phyloP scores from a whole-genome alignment of 257 asterid species.

The Ilex asprella region DNA sequence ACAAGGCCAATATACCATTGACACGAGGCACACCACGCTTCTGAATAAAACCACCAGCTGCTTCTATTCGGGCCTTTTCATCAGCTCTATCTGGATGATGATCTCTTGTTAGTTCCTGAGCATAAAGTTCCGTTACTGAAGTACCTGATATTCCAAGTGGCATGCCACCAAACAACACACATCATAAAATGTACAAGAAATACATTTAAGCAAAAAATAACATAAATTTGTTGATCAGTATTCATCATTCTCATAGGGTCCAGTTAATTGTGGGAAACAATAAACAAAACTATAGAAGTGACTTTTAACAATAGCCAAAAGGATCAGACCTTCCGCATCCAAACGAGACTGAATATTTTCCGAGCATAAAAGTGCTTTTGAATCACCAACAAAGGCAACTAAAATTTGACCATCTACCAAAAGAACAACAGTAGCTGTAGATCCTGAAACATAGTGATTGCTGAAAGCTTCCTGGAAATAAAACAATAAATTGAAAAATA shows the following conservation, averaged over 20 bases:
- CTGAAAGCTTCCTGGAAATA: conserved; percentile 55
- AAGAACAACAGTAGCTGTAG: conserved; percentile 49
- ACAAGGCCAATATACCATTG: conserved; percentile 61
- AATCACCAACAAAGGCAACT: conserved; percentile 62
- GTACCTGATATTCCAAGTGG: conserved; percentile 16
- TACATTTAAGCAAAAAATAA: background rate
- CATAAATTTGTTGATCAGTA: background rate
- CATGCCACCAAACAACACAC: background rate
- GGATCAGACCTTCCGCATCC: conserved; percentile 31
- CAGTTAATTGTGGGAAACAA: too few relatives aligned
- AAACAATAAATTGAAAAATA: conserved; percentile 11
- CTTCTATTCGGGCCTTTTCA: conserved; percentile 61
- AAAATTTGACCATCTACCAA: conserved; percentile 40
- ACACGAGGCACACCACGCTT: conserved; percentile 53
- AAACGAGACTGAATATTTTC: conserved; percentile 15
- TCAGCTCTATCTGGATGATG: conserved; percentile 67
- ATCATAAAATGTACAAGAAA: background rate
- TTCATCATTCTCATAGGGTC: background rate
- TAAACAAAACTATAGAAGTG: too few relatives aligned
- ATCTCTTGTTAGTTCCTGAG: conserved; percentile 60
- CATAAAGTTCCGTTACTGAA: conserved; percentile 20
- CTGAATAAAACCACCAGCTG: conserved; percentile 33
- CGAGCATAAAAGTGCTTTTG: conserved; percentile 66
- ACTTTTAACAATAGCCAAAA: background rate
- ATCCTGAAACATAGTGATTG: conserved; percentile 47